Evolutionary conservation across 768 basidiomycete species (phyloP).

Genomic region (Flagelloscypha sp.): DNA sequence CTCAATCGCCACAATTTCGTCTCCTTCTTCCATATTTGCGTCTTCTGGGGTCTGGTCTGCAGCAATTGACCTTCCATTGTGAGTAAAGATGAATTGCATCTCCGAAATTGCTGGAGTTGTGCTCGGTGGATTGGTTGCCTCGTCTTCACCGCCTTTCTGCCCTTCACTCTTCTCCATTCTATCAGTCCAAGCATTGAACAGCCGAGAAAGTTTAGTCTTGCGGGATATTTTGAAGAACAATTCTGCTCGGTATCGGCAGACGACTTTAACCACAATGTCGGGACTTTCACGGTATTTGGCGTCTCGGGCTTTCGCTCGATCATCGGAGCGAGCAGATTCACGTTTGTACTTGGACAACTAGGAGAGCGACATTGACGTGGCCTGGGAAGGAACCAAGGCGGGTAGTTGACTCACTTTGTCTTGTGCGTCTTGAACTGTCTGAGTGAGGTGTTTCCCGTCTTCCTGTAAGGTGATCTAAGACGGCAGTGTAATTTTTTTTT

Average conservation of each 20-base stretch:
- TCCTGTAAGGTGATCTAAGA: slow-evolving; percentile 40
- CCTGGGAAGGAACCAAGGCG: background rate
- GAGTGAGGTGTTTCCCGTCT: slow-evolving; percentile 72
- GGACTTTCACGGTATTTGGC: slow-evolving; percentile 78
- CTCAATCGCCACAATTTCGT: slow-evolving; percentile 85
- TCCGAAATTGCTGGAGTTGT: slow-evolving; percentile 48
- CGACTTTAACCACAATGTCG: slow-evolving; percentile 85
- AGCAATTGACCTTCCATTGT: slow-evolving; percentile 72
- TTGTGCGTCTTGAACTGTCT: slow-evolving; percentile 79
- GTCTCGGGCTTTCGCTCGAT: slow-evolving; percentile 64
- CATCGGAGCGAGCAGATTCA: slow-evolving; percentile 73
- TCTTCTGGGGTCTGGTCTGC: slow-evolving; percentile 82
- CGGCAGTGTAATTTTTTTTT: slow-evolving; percentile 1
- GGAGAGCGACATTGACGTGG: slow-evolving; percentile 1
- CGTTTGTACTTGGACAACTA: slow-evolving; percentile 61
- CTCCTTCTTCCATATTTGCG: slow-evolving; percentile 78
- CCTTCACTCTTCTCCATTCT: slow-evolving; percentile 64
- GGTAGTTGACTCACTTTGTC: slow-evolving; percentile 52
- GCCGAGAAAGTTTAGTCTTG: slow-evolving; percentile 75
- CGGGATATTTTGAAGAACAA: slow-evolving; percentile 90
- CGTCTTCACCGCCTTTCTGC: slow-evolving; percentile 32
- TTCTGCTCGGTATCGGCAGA: slow-evolving; percentile 84
- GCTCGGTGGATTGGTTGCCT: slow-evolving; percentile 17
- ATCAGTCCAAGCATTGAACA: slow-evolving; percentile 85
- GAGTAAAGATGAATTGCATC: slow-evolving; percentile 81